A percentile compares a stretch with the other conserved stretches of the same genome.
These are phyloP conservation scores for Teratosphaeria pseudoeucalypti DNA, from an alignment of 2,329 filamentous ascomycete species.

Conservation along the genomic window DNA sequence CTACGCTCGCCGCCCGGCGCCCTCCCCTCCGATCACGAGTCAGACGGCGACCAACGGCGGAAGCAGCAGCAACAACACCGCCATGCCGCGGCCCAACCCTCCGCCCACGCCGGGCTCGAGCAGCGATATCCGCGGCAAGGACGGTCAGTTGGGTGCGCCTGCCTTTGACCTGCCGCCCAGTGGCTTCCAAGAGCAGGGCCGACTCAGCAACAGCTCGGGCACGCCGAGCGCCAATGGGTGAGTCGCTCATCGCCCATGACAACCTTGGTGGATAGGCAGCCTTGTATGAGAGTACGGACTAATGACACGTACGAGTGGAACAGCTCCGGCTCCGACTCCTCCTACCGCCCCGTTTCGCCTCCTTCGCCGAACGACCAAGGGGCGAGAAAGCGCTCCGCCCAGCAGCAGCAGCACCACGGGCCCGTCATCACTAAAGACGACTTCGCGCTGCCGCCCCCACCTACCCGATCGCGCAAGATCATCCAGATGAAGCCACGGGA, in stretches of 20 bases:
- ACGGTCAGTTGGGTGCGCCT: slow-evolving; percentile 52
- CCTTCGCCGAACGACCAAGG: slow-evolving; percentile 30
- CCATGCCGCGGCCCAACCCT: slow-evolving; percentile 59
- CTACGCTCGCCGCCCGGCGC: slow-evolving; percentile 10
- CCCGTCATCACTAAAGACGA: slow-evolving; percentile 42
- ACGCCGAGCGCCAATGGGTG: slow-evolving; percentile 34
- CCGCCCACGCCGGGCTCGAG: slow-evolving; percentile 73
- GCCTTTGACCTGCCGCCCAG: slow-evolving; percentile 69
- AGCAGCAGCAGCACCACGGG: slow-evolving; percentile 4
- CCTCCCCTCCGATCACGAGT: slow-evolving; percentile 3
- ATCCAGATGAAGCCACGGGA: slow-evolving; percentile 85
- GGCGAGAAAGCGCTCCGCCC: slow-evolving; percentile 23
- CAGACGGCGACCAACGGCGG: not conserved
- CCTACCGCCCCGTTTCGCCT: slow-evolving; percentile 38
- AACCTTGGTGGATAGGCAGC: not conserved
- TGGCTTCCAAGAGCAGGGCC: slow-evolving; percentile 43
- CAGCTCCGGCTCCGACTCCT: slow-evolving; percentile 41
- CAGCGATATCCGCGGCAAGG: slow-evolving; percentile 65
- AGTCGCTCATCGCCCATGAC: not conserved
- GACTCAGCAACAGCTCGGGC: slow-evolving; percentile 37
- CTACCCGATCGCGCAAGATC: slow-evolving; percentile 85
- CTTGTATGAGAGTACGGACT: no score
- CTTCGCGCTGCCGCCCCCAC: slow-evolving; percentile 81
- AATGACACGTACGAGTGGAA: not conserved
- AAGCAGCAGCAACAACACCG: slow-evolving; percentile 25